Base-by-base conservation (phyloP, 805 yeast genomes). In the Metschnikowia noctiluminum region DNA sequence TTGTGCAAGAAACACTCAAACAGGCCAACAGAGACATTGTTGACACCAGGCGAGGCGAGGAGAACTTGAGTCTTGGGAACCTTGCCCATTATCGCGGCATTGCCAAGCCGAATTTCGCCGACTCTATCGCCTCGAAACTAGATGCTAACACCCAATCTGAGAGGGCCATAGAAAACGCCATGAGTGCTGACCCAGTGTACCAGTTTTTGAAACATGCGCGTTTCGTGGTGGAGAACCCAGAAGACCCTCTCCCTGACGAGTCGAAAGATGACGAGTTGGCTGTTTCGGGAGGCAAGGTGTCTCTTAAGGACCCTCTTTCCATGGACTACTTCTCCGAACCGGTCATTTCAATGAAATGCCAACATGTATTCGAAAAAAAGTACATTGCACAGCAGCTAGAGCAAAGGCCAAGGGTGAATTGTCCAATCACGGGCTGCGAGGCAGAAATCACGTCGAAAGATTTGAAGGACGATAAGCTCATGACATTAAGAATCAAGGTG, bases 221-320 rank as follows among this genome's bases (percentile, higher is more conserved):
- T 1, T 78, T 79, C 57, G 76, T 86, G 7, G 59, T 82, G 14
- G 63, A 73, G 2, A 73, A 82, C 52, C 94, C 94, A 0, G 77
- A 78, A 30, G 79, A 79, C 28, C 84, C 87, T 7, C 57, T 86
- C 15, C 88, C 89, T 0, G 77, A 71, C 13, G 72, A 64, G 7
- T 64, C 59, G 11, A 82, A 73, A 12, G 84, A 79, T 35, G 88
- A 83, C 21, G 92, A 84, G 21, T 40, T 87, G 31, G 79, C 75
- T 38, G 76, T 87, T 6, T 81, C 79, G 9, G 95, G 94, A 48
- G 94, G 94, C 35, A 78, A 68, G 35, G 69, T 87, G n/a, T 81
- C 83, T 41, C 61, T 87, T 49, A 75, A 71, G 27, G 89, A 91
- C 61, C 92, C 92, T 0, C 70, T 87, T 12, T 79, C 90, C 0